Evolutionary conservation across 1,139 yeast genomes (phyloP).

Genomic region (Chernovozyma sophiae-reginae): DNA sequence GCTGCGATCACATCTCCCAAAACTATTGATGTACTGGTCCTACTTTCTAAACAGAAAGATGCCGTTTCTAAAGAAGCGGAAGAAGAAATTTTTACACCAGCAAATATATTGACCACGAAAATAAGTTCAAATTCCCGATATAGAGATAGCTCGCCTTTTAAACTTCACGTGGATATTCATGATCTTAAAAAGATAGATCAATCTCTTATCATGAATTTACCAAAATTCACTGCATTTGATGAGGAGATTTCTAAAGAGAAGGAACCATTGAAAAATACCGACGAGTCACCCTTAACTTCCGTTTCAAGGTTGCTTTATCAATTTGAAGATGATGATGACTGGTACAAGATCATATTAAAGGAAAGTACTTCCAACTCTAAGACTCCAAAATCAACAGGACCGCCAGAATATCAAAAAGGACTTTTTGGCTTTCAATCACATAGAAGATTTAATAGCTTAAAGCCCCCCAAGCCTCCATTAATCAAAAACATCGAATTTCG

Average conservation of each 20-base stretch:
- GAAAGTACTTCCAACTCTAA: constrained; percentile 28
- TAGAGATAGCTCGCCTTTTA: constrained; percentile 44
- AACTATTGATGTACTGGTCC: constrained; percentile 6
- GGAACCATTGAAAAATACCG: constrained; percentile 20
- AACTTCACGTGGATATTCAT: constrained; percentile 47
- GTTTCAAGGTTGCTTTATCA: constrained; percentile 64
- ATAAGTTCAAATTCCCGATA: neutral
- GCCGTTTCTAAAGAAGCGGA: neutral
- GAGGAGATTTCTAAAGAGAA: constrained; percentile 20
- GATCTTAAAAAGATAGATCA: constrained; percentile 53
- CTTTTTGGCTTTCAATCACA: constrained; percentile 57
- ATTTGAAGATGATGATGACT: constrained; percentile 57
- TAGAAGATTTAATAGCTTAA: constrained; percentile 56
- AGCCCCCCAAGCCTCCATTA: constrained; percentile 88
- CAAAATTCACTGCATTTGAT: constrained; percentile 51
- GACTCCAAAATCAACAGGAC: constrained; percentile 15
- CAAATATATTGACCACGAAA: neutral
- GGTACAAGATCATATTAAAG: constrained; percentile 57
- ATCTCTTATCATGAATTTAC: constrained; percentile 51
- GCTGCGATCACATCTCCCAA: constrained; percentile 1
- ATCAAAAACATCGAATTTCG: constrained; percentile 72
- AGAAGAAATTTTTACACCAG: neutral
- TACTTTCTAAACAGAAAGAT: neutral
- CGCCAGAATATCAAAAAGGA: constrained; percentile 51
- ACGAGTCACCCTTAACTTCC: constrained; percentile 21